These are phyloP conservation scores for Chaetoscypha palmicola DNA, from an alignment of 2,329 filamentous ascomycete species.

Conservation along the genomic window DNA sequence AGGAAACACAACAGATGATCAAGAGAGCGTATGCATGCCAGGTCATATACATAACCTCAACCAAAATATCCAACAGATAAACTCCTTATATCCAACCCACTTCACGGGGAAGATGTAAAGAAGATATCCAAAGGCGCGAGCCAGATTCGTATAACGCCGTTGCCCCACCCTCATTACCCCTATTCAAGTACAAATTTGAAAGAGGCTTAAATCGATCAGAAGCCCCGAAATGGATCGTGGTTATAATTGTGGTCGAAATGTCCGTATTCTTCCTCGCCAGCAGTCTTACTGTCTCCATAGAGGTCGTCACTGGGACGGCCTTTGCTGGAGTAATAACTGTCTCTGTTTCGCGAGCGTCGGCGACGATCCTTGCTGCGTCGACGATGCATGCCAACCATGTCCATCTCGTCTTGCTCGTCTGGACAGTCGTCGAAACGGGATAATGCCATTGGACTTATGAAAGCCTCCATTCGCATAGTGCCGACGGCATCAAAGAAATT, in stretches of 20 bases:
- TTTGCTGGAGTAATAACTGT: constrained; percentile 25
- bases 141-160: constrained; percentile 2
- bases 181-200: background rate
- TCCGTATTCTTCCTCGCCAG: constrained; percentile 47
- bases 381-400: constrained; percentile 22
- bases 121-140: constrained; percentile 1
- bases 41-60: no score
- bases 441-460: constrained; percentile 60
- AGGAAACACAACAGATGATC: no score
- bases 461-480: constrained; percentile 94
- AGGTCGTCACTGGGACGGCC: constrained; percentile 40
- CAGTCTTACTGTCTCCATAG: constrained; percentile 40
- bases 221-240: constrained; percentile 57
- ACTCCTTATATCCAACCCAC: no score
- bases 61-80: no score
- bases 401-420: constrained; percentile 30
- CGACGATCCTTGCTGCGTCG: constrained; percentile 25
- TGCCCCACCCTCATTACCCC: background rate
- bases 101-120: no score
- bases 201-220: constrained; percentile 36
- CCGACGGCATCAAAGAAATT: constrained; percentile 80
- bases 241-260: constrained; percentile 34
- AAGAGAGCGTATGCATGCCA: no score
- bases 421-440: constrained; percentile 27
- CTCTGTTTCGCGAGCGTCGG: constrained; percentile 25